Percentiles rank a stretch among this genome's conserved stretches.
These are phyloP conservation scores for Paecilomyces variotii DNA, from an alignment of 2,329 filamentous ascomycete species.

Conservation along the genomic window DNA sequence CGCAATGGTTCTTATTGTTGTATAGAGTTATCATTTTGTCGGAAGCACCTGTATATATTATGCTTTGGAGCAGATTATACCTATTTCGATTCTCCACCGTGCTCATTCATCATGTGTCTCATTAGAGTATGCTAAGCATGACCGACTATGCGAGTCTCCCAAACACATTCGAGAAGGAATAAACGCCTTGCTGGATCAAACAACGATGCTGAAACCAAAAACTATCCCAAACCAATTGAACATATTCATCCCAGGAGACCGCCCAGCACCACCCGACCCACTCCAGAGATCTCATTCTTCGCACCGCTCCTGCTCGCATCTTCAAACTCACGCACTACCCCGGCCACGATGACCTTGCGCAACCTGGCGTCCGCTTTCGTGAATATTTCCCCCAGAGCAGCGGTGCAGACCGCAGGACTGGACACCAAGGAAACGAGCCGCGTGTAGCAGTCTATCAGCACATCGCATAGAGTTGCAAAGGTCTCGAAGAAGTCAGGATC, in stretches of 20 bases:
- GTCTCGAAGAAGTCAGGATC: conserved; percentile 97
- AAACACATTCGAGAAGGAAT: not conserved
- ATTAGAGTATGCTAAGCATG: not conserved
- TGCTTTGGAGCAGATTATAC: not conserved
- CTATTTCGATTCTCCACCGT: not conserved
- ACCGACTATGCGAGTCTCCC: not conserved
- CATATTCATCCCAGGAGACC: conserved; percentile 57
- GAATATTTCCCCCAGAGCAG: conserved; percentile 72
- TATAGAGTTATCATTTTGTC: not conserved
- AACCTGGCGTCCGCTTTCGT: conserved; percentile 80
- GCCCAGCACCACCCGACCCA: conserved; percentile 82
- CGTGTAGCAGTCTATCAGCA: conserved; percentile 85
- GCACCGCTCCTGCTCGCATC: conserved; percentile 69
- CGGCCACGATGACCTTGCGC: conserved; percentile 80
- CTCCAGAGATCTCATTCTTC: conserved; percentile 72
- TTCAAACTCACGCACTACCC: conserved; percentile 87
- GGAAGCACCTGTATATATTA: not conserved
- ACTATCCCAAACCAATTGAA: not conserved
- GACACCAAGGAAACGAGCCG: conserved; percentile 67
- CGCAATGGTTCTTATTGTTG: not conserved
- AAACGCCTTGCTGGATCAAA: not conserved
- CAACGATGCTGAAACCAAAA: not conserved
- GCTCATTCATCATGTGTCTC: not conserved
- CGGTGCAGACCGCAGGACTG: conserved; percentile 64
- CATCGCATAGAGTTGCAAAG: conserved; percentile 90